phyloP scores from a whole-genome alignment of 2,329 filamentous ascomycete species.

The Zasmidium angulare region DNA sequence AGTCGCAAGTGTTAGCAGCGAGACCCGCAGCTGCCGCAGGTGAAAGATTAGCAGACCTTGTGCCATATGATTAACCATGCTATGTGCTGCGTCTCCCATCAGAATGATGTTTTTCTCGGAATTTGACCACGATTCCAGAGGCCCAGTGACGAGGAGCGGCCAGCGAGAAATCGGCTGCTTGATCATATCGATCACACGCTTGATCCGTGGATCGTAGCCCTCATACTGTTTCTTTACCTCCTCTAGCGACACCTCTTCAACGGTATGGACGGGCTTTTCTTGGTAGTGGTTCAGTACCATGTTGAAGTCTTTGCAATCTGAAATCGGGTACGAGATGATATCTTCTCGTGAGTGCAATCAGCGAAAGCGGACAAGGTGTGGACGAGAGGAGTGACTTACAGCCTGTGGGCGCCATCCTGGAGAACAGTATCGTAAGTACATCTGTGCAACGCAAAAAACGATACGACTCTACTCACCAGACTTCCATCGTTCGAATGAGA shows the following conservation, averaged over 20 bases:
- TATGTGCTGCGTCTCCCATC: slow-evolving; percentile 47
- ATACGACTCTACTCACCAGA: slow-evolving; percentile 35
- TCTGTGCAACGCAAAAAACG: background rate
- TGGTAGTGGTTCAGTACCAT: slow-evolving; percentile 48
- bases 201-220: slow-evolving; percentile 47
- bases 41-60: slow-evolving; percentile 29
- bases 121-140: slow-evolving; percentile 44
- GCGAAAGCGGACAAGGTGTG: no score
- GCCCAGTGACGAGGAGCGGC: slow-evolving; percentile 47
- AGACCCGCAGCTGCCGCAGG: background rate
- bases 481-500: slow-evolving; percentile 46
- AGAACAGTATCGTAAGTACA: background rate
- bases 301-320: slow-evolving; percentile 46
- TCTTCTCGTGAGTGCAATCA: slow-evolving; percentile 27
- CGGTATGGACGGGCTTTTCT: slow-evolving; percentile 37
- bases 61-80: slow-evolving; percentile 30
- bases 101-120: slow-evolving; percentile 44
- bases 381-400: background rate
- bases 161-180: slow-evolving; percentile 39
- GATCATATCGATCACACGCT: slow-evolving; percentile 44
- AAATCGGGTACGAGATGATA: slow-evolving; percentile 50
- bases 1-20: slow-evolving; percentile 15
- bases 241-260: slow-evolving; percentile 42
- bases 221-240: slow-evolving; percentile 46
- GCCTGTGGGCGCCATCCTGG: slow-evolving; percentile 30